Evolutionary conservation across 2,329 filamentous ascomycete species (phyloP), one percentile per base, ranked within the genome.

Genomic region (Colletotrichum tabaci): DNA sequence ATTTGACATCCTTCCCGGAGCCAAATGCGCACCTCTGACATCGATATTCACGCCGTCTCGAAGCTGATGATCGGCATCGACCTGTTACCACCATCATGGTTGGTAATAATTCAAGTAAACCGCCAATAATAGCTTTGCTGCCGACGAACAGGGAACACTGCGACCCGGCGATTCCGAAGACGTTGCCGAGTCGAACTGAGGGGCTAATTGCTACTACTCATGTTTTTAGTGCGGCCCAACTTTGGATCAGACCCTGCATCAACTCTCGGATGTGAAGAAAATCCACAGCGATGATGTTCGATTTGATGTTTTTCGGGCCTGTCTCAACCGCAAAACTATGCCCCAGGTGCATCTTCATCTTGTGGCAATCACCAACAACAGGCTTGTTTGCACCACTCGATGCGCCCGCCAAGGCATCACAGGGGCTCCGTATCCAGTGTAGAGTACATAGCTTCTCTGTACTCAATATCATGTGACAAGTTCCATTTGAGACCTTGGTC

Each of bases 251-350:
- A 0, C 88, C 91, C 66, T 84, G 87, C 0, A 91, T 90, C 86
- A 93, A 89, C 26, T 6, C 81, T 92, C 92, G 3, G 87, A 89
- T 2, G 90, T n/a, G n/a, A n/a, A 90, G 80, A 92, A 93, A 79
- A 93, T 91, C 91, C 0, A 92, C 92, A 1, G 90, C 89, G 64
- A 94, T 88, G 56, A 88, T 87, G 76, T 93, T 94, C 69, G 88
- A 88, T 13, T 92, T 85, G 75, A 94, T 90, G 74, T 90, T 85
- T 15, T 88, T 82, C 0, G 91, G 90, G 0, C 90, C 91, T 2
- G 94, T 84, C 76, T 94, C 92, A 38, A 94, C 86, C 1, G 92
- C 92, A 10, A 95, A 83, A 76, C 94, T 63, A 85, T 87, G 56
- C 4, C 75, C 78, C 13, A 94, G 82, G 77, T 93, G 91, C 26